Conservation (phyloP, 2,329 filamentous ascomycete species). For the Botrytis medusae region DNA sequence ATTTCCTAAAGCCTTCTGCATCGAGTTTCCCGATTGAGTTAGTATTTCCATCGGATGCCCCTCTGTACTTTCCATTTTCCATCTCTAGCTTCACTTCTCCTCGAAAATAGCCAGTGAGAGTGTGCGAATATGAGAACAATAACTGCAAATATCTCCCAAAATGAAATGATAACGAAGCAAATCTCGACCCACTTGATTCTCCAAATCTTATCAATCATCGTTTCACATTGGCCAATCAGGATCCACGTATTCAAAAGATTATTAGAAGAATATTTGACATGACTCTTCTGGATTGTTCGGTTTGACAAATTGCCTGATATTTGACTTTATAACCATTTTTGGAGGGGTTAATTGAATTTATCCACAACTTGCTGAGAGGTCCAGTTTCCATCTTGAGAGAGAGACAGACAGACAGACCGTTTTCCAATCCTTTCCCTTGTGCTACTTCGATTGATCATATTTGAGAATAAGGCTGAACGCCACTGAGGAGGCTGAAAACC, state of each 20-base stretch:
- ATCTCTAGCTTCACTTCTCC: neutral
- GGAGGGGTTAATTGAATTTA: neutral
- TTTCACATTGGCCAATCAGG: neutral
- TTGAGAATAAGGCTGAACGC: neutral
- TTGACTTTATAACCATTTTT: neutral
- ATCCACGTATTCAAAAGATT: neutral
- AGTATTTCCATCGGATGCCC: neutral
- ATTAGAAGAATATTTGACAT: neutral
- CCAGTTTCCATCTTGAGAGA: neutral
- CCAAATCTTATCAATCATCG: conserved; percentile 9
- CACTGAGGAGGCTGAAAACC: neutral
- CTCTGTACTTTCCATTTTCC: neutral
- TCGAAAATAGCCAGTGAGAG: neutral
- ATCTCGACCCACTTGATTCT: conserved; percentile 1
- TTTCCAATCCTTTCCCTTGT: neutral
- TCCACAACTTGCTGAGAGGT: neutral
- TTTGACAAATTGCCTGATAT: conserved; percentile 1
- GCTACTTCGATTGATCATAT: neutral
- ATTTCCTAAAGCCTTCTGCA: neutral
- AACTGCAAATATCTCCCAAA: neutral
- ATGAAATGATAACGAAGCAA: conserved; percentile 2
- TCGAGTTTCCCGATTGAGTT: conserved; percentile 1
- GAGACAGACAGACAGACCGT: neutral
- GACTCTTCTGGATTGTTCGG: conserved; percentile 15
- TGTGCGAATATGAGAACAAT: neutral